These are phyloP conservation scores for Cryomyces minteri DNA, from an alignment of 495 filamentous ascomycete species.

Conservation along the genomic window DNA sequence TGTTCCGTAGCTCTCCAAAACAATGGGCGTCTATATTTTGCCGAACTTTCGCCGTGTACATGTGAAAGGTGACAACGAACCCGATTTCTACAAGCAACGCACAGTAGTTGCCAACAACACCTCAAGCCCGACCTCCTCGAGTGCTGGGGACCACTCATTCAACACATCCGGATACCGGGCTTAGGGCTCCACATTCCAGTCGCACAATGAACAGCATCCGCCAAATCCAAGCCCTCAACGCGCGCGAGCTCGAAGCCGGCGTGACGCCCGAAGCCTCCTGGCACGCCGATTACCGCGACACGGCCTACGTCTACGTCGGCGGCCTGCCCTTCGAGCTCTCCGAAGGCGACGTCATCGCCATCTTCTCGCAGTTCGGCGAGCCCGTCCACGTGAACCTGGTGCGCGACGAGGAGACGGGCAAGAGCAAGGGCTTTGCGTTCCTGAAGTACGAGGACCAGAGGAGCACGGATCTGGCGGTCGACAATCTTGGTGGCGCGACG, in stretches of 20 bases:
- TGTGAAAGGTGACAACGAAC: too few species aligned
- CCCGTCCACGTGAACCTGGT: conserved; percentile 78
- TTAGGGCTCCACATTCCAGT: too few species aligned
- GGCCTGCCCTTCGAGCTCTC: conserved; percentile 86
- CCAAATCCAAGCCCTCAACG: conserved; percentile 81
- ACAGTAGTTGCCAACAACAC: too few species aligned
- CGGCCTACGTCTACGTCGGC: conserved; percentile 90
- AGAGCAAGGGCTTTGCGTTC: conserved; percentile 83
- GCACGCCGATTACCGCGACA: conserved; percentile 95
- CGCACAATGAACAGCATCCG: conserved; percentile 75
- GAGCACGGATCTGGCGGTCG: conserved; percentile 85
- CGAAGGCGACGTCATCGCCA: conserved; percentile 88
- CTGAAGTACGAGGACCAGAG: conserved; percentile 98
- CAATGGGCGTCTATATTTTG: too few species aligned
- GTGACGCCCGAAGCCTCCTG: conserved; percentile 75
- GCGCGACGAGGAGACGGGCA: conserved; percentile 90
- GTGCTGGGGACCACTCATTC: too few species aligned
- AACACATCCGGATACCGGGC: too few species aligned
- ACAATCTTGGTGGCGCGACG: conserved; percentile 77
- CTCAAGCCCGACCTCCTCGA: too few species aligned
- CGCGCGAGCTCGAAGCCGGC: conserved; percentile 79
- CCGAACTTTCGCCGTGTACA: too few species aligned
- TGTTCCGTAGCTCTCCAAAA: too few species aligned
- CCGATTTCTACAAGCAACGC: too few species aligned
- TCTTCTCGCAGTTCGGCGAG: conserved; percentile 95